Evolutionary conservation across 2,329 filamentous ascomycete species (phyloP).

Genomic region (Stemphylium lycopersici): DNA sequence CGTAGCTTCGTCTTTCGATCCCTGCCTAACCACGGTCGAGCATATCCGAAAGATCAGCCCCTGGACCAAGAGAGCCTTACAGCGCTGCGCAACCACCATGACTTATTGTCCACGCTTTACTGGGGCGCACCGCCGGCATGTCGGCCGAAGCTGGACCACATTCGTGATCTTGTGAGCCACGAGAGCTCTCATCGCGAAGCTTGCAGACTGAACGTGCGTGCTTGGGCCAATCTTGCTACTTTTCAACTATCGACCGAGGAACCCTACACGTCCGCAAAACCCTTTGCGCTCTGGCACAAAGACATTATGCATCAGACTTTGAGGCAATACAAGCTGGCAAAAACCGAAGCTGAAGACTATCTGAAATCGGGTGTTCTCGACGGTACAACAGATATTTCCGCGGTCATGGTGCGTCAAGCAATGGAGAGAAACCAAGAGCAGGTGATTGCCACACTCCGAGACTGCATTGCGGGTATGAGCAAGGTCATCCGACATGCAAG

Average conservation of each 20-base stretch:
- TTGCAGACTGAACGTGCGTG: conserved; percentile 63
- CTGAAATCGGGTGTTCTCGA: conserved; percentile 47
- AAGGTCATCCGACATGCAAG: conserved; percentile 54
- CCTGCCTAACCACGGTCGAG: conserved; percentile 66
- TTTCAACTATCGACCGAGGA: conserved; percentile 63
- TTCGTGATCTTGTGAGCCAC: conserved; percentile 63
- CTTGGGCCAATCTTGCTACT: conserved; percentile 63
- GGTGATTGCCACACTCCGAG: conserved; percentile 61
- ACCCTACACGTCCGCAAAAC: conserved; percentile 51
- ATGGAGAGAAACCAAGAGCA: conserved; percentile 64
- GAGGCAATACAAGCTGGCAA: conserved; percentile 62
- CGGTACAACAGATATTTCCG: conserved; percentile 50
- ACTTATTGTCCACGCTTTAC: conserved; percentile 65
- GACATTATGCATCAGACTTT: conserved; percentile 60
- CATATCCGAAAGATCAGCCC: conserved; percentile 63
- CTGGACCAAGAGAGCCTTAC: conserved; percentile 61
- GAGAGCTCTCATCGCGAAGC: conserved; percentile 64
- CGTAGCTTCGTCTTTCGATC: conserved; percentile 63
- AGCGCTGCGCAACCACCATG: conserved; percentile 66
- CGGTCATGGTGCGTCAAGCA: conserved; percentile 57
- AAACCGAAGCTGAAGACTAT: conserved; percentile 64
- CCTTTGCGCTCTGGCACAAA: conserved; percentile 62
- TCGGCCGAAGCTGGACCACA: conserved; percentile 59
- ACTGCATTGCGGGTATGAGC: conserved; percentile 59
- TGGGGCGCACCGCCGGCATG: conserved; percentile 61